A percentile compares a stretch with the other conserved stretches of the same genome.
These are phyloP conservation scores for Crataegus laevigata DNA, from an alignment of 306 rosid genomes.

Conservation along the genomic window DNA sequence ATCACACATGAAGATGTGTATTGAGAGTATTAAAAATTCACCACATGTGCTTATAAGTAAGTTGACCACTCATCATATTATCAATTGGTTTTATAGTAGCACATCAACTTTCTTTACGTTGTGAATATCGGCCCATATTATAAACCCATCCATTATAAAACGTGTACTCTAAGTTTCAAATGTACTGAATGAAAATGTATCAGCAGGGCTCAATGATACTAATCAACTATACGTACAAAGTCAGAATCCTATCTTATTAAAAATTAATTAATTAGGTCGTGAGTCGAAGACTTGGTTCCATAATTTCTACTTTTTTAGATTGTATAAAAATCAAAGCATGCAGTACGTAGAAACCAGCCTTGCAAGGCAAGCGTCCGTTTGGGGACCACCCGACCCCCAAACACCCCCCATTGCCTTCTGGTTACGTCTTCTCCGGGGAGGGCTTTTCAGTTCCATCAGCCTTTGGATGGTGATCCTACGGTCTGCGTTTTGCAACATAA, in stretches of 20 bases:
- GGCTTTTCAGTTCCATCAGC: not conserved
- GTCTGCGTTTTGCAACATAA: not conserved
- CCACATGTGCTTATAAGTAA: too few relatives aligned
- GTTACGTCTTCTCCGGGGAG: too few relatives aligned
- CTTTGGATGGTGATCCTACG: not conserved
- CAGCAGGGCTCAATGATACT: too few relatives aligned
- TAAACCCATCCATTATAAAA: not conserved
- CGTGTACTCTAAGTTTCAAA: not conserved
- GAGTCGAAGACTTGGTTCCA: not conserved
- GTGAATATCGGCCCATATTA: too few relatives aligned
- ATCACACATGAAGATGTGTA: too few relatives aligned
- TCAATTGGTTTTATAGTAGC: too few relatives aligned
- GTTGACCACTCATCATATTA: too few relatives aligned
- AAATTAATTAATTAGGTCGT: not conserved
- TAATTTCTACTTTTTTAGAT: too few relatives aligned
- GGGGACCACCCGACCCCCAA: too few relatives aligned
- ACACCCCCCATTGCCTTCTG: too few relatives aligned
- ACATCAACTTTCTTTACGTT: too few relatives aligned
- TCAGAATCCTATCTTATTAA: not conserved
- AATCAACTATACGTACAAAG: not conserved
- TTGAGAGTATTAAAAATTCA: too few relatives aligned
- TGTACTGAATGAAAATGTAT: not conserved
- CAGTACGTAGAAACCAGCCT: conserved; percentile 8
- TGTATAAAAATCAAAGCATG: not conserved
- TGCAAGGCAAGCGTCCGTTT: conserved; percentile 14